Evolutionary conservation across 2,329 filamentous ascomycete species (phyloP).

Genomic region (Ophiostoma quercus): DNA sequence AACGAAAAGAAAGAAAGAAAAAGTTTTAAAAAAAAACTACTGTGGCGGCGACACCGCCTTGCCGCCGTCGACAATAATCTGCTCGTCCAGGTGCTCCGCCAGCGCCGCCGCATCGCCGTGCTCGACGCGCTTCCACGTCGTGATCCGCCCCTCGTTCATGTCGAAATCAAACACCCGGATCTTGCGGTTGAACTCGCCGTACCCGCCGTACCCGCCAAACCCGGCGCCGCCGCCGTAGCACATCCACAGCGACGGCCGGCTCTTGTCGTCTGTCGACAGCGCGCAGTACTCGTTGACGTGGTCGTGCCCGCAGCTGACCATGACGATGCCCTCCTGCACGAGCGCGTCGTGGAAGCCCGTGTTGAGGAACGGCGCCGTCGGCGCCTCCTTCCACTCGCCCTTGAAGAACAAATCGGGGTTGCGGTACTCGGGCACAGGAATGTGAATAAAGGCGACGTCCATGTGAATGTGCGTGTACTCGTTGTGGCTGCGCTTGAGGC

Average conservation of each 20-base stretch:
- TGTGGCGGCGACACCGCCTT: conserved; percentile 38
- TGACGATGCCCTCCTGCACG: conserved; percentile 75
- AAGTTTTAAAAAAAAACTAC: conserved; percentile 15
- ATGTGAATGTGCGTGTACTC: conserved; percentile 90
- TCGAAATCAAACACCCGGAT: conserved; percentile 90
- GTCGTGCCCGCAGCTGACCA: conserved; percentile 91
- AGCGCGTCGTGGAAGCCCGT: conserved; percentile 89
- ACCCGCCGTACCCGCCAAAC: conserved; percentile 92
- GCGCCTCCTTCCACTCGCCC: conserved; percentile 73
- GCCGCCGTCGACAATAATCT: conserved; percentile 62
- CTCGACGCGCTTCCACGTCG: conserved; percentile 88
- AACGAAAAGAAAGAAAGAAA: background rate
- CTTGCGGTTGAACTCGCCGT: conserved; percentile 75
- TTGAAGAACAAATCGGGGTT: conserved; percentile 54
- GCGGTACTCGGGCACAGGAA: conserved; percentile 85
- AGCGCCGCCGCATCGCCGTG: conserved; percentile 47
- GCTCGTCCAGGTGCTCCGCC: conserved; percentile 49
- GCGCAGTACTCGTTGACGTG: conserved; percentile 97
- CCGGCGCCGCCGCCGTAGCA: conserved; percentile 90
- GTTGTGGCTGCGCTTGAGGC: conserved; percentile 69
- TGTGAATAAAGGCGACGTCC: conserved; percentile 96
- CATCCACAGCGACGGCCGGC: conserved; percentile 81
- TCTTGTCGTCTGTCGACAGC: conserved; percentile 52
- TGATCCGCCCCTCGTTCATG: conserved; percentile 80
- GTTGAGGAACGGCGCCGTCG: conserved; percentile 85